phyloP scores from a whole-genome alignment of 192 early-diverging fungal species.

The Radiomyces spectabilis region DNA sequence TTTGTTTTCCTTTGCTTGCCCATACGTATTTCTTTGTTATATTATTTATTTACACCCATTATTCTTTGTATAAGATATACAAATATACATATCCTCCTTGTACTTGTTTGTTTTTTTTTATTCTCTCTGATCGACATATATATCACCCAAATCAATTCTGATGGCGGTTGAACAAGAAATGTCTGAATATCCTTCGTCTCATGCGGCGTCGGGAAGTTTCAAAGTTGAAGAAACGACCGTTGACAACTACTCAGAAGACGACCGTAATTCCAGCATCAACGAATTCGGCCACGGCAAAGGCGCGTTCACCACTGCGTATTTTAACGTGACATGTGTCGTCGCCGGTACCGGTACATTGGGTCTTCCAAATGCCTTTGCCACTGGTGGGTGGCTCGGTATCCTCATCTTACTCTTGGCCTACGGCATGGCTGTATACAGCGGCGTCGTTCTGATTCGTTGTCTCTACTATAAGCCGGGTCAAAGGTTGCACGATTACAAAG shows the following conservation, averaged over 20 bases:
- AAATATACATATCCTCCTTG: background rate
- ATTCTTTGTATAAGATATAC: background rate
- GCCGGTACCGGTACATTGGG: constrained; percentile 83
- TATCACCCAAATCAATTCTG: too few species aligned
- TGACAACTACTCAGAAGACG: constrained; percentile 7
- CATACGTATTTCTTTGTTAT: background rate
- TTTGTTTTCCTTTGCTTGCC: background rate
- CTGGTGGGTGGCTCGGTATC: constrained; percentile 72
- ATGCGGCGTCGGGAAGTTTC: too few species aligned
- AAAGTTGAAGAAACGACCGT: constrained; percentile 15
- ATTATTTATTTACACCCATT: background rate
- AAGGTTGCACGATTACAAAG: constrained; percentile 47
- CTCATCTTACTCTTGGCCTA: constrained; percentile 61
- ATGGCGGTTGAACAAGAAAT: background rate
- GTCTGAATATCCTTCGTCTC: too few species aligned
- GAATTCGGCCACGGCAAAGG: constrained; percentile 11
- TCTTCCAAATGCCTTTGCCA: constrained; percentile 72
- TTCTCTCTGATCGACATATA: background rate
- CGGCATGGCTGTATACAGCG: constrained; percentile 63
- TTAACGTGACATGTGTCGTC: constrained; percentile 30
- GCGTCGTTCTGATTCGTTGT: constrained; percentile 67
- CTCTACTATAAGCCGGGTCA: constrained; percentile 59
- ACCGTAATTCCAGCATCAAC: constrained; percentile 4
- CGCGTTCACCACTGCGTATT: constrained; percentile 12
- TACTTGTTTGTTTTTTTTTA: background rate